A percentile compares a stretch with the other conserved stretches of the same genome.
Evolutionary conservation across 2,329 filamentous ascomycete genomes (phyloP).

Genomic region (Thielaviopsis populi): DNA sequence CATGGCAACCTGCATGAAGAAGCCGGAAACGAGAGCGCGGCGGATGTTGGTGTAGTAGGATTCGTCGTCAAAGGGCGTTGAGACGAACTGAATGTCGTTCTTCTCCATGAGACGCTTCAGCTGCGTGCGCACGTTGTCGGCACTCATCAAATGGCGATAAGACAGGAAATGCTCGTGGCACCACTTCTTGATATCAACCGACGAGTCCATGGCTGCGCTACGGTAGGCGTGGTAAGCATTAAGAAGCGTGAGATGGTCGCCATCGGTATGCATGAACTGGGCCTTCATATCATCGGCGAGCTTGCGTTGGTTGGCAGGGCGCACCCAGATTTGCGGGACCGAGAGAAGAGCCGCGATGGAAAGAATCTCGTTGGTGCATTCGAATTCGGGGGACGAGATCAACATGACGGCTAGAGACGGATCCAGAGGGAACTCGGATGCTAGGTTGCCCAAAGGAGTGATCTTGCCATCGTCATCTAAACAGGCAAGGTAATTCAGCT

Average conservation of each 20-base stretch:
- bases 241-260: slow-evolving; percentile 88
- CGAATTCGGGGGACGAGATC: slow-evolving; percentile 93
- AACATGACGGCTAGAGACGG: slow-evolving; percentile 93
- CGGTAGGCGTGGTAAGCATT: slow-evolving; percentile 99
- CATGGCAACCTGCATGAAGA: slow-evolving; percentile 99
- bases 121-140: slow-evolving; percentile 85
- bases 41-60: slow-evolving; percentile 98
- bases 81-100: slow-evolving; percentile 68
- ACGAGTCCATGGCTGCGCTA: slow-evolving; percentile 41
- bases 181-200: slow-evolving; percentile 68
- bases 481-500: slow-evolving; percentile 93
- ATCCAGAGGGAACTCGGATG: slow-evolving; percentile 91
- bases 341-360: slow-evolving; percentile 89
- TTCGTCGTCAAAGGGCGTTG: slow-evolving; percentile 84
- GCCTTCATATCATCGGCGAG: slow-evolving; percentile 96
- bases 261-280: slow-evolving; percentile 80
- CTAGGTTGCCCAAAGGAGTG: slow-evolving; percentile 68
- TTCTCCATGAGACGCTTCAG: slow-evolving; percentile 96
- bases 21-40: slow-evolving; percentile 77
- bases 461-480: slow-evolving; percentile 93
- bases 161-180: slow-evolving; percentile 95
- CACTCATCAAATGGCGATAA: slow-evolving; percentile 72
- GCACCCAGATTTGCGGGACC: slow-evolving; percentile 84
- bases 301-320: slow-evolving; percentile 71
- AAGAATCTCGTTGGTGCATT: slow-evolving; percentile 95